Evolutionary conservation across 1,284 basidiomycete genomes (phyloP).

Genomic region (Apiotrichum montevideense): DNA sequence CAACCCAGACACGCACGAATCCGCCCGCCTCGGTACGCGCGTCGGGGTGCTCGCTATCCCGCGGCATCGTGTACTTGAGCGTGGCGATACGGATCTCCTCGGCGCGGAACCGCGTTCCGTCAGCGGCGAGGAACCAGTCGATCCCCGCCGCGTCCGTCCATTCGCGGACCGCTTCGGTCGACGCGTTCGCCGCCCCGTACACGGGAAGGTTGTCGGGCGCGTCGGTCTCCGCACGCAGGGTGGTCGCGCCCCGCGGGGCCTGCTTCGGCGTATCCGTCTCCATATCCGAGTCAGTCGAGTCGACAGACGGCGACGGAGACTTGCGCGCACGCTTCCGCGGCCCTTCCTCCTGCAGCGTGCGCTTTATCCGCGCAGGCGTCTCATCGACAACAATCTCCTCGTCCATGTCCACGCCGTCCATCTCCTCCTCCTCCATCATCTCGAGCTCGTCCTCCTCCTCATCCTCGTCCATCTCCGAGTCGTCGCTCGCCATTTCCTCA

Average conservation of each 20-base stretch:
- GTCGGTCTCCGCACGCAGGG: not conserved
- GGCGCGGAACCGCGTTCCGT: constrained; percentile 5
- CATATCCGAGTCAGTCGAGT: no score
- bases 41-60: constrained; percentile 18
- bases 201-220: constrained; percentile 12
- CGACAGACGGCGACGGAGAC: not conserved
- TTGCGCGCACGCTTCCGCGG: constrained; percentile 10
- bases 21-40: constrained; percentile 10
- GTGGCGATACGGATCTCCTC: constrained; percentile 11
- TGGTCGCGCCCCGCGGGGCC: not conserved
- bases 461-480: constrained; percentile 3
- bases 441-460: constrained; percentile 1
- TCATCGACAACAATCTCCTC: constrained; percentile 4
- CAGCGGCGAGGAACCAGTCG: constrained; percentile 5
- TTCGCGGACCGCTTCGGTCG: not conserved
- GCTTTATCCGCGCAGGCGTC: constrained; percentile 1
- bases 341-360: constrained; percentile 7
- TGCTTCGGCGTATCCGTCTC: not conserved
- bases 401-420: constrained; percentile 4
- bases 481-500: not conserved
- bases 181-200: not conserved
- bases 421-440: constrained; percentile 9
- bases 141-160: constrained; percentile 16
- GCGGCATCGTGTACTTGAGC: constrained; percentile 17
- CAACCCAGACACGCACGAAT: constrained; percentile 11